Percentiles rank a stretch among this genome's conserved stretches.
Conservation (phyloP, 768 basidiomycete genomes). For the Boletus rufocinnamomeus region DNA sequence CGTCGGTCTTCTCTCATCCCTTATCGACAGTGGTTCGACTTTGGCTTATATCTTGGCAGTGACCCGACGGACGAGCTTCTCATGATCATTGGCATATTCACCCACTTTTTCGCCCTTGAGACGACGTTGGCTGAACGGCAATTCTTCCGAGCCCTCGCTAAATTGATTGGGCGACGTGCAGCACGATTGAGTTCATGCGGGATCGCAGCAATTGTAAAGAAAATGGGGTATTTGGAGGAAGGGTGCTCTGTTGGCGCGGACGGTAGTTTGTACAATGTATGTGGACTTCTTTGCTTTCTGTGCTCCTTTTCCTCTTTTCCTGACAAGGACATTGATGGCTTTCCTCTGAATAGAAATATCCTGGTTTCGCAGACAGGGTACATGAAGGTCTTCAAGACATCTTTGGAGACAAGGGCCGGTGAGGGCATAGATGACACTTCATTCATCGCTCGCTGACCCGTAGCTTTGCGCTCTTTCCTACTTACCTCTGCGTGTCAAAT, state of each 20-base stretch:
- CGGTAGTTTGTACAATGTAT: constrained; percentile 91
- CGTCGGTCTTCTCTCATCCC: background rate
- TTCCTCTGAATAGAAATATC: constrained; percentile 79
- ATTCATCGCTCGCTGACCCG: background rate
- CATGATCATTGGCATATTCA: constrained; percentile 96
- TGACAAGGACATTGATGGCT: background rate
- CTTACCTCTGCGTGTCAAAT: constrained; percentile 67
- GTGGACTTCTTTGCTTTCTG: constrained; percentile 25
- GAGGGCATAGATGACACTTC: constrained; percentile 31
- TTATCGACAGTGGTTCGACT: background rate
- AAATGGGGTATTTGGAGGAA: constrained; percentile 91
- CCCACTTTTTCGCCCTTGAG: constrained; percentile 95
- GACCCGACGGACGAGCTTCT: constrained; percentile 96
- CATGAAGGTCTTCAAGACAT: constrained; percentile 93
- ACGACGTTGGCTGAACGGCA: constrained; percentile 95
- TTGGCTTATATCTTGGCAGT: constrained; percentile 40
- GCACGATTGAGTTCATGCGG: constrained; percentile 93
- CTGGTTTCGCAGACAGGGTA: constrained; percentile 89
- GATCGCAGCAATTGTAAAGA: constrained; percentile 94
- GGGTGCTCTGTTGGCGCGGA: constrained; percentile 91
- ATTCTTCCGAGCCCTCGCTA: constrained; percentile 94
- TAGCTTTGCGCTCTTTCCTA: constrained; percentile 22
- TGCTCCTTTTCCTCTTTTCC: background rate
- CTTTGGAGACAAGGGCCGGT: constrained; percentile 95
- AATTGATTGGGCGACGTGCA: constrained; percentile 85